These are phyloP conservation scores for Trichophyton schoenleinii DNA, from an alignment of 2,329 filamentous ascomycete genomes.

Conservation along the genomic window DNA sequence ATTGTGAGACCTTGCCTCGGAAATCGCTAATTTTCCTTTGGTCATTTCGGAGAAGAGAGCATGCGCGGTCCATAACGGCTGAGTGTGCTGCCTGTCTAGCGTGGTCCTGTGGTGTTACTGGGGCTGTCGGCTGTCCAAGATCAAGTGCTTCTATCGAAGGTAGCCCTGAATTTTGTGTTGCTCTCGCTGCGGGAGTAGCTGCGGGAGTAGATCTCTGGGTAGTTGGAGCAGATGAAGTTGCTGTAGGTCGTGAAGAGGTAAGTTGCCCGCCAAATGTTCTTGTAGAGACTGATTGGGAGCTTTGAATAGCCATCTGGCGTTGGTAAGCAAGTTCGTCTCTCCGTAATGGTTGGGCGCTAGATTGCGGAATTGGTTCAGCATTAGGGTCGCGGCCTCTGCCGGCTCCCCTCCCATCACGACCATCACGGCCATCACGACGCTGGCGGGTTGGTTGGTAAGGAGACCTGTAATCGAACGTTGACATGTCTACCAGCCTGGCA, in stretches of 20 bases:
- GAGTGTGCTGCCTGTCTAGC: slow-evolving; percentile 68
- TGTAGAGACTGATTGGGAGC: slow-evolving; percentile 64
- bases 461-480: slow-evolving; percentile 65
- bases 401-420: slow-evolving; percentile 41
- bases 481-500: slow-evolving; percentile 73
- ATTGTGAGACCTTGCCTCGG: slow-evolving; percentile 66
- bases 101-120: slow-evolving; percentile 58
- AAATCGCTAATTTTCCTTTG: slow-evolving; percentile 62
- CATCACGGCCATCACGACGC: slow-evolving; percentile 38
- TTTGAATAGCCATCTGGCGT: slow-evolving; percentile 81
- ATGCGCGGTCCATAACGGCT: slow-evolving; percentile 74
- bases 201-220: slow-evolving; percentile 19
- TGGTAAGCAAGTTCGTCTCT: slow-evolving; percentile 87
- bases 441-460: slow-evolving; percentile 54
- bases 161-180: slow-evolving; percentile 11
- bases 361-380: slow-evolving; percentile 61
- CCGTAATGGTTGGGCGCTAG: slow-evolving; percentile 65
- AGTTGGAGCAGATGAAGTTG: slow-evolving; percentile 35
- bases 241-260: slow-evolving; percentile 39
- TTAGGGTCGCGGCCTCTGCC: slow-evolving; percentile 76
- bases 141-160: slow-evolving; percentile 41
- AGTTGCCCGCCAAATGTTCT: slow-evolving; percentile 78
- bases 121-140: slow-evolving; percentile 35
- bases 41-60: slow-evolving; percentile 68
- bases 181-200: slow-evolving; percentile 18